phyloP scores from a whole-genome alignment of 1,139 yeast species.

The Nematodospora anomalae region DNA sequence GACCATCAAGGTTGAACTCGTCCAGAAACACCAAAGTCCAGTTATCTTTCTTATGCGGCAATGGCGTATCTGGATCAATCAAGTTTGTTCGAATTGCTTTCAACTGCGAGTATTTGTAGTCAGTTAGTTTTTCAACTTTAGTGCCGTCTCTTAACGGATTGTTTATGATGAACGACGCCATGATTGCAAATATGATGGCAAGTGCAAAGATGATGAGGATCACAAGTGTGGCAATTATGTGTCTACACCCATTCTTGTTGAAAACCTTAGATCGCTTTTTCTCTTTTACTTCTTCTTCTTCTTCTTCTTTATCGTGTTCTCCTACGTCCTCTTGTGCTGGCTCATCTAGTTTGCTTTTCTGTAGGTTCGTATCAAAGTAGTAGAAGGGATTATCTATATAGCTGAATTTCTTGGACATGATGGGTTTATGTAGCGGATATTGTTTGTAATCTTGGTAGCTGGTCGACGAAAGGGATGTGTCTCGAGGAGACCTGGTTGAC shows the following conservation, averaged over 20 bases:
- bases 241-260: constrained; percentile 4
- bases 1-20: constrained; percentile 32
- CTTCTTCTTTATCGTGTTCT: background rate
- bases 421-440: background rate
- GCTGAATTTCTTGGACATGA: constrained; percentile 5
- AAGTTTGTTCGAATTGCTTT: constrained; percentile 24
- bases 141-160: constrained; percentile 12
- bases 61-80: constrained; percentile 31
- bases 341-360: constrained; percentile 3
- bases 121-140: constrained; percentile 12
- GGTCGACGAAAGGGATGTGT: background rate
- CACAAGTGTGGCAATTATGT: constrained; percentile 6
- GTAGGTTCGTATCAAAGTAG: constrained; percentile 9
- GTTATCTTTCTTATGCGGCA: constrained; percentile 13
- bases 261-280: background rate
- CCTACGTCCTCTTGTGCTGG: too few species aligned
- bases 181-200: constrained; percentile 11
- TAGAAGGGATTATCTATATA: constrained; percentile 13
- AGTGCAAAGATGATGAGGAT: constrained; percentile 6
- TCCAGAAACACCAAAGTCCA: constrained; percentile 34
- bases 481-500: background rate
- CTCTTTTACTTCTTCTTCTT: background rate
- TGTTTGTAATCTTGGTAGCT: background rate
- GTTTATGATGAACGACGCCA: constrained; percentile 7
- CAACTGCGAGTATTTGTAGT: constrained; percentile 22